Evolutionary conservation across 768 basidiomycete genomes (phyloP).

Genomic region (Paxillus involutus): DNA sequence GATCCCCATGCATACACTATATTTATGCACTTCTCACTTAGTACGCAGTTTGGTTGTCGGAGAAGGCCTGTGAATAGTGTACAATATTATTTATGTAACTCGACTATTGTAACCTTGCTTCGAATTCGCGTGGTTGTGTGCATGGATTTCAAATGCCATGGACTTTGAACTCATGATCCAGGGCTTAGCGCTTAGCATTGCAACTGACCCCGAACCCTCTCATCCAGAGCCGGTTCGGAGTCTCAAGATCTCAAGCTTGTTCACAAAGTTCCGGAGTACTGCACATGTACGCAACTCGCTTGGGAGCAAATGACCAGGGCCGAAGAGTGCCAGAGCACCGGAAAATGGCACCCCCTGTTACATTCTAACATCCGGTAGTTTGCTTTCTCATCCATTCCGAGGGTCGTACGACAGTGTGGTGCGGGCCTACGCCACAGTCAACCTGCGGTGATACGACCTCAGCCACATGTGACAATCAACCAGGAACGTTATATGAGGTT

Average conservation of each 20-base stretch:
- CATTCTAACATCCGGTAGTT: too few relatives aligned
- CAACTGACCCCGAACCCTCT: too few relatives aligned
- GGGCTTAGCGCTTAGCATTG: too few relatives aligned
- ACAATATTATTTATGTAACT: background rate
- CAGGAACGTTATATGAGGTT: too few relatives aligned
- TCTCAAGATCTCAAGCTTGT: too few relatives aligned
- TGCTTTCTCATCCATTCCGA: too few relatives aligned
- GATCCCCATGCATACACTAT: background rate
- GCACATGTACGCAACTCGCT: background rate
- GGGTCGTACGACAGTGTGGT: too few relatives aligned
- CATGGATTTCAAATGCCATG: background rate
- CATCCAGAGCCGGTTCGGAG: too few relatives aligned
- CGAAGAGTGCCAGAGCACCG: background rate
- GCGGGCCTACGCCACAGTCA: too few relatives aligned
- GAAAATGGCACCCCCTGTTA: background rate
- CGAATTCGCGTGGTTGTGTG: background rate
- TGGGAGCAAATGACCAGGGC: background rate
- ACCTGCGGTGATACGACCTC: too few relatives aligned
- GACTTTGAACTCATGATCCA: background rate
- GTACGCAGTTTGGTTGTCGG: conserved; percentile 6
- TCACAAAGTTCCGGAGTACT: too few relatives aligned
- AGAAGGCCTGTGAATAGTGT: conserved; percentile 6
- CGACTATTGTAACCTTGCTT: background rate
- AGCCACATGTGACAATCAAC: too few relatives aligned
- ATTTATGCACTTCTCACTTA: conserved; percentile 5